Evolutionary conservation across 257 asterid genomes (phyloP).

Genomic region (Forsythia suspensa): DNA sequence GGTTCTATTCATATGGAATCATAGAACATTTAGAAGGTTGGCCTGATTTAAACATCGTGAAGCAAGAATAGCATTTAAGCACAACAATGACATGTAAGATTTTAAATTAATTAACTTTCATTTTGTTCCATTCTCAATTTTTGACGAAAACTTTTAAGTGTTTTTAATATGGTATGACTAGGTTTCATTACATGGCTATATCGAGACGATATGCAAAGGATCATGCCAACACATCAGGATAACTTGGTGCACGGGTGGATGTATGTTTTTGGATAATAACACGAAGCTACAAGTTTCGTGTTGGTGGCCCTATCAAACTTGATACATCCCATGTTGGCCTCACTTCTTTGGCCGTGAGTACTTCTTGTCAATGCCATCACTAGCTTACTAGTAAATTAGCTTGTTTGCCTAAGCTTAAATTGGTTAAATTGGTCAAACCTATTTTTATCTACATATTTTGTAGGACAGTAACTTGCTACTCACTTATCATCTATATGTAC

Average conservation of each 20-base stretch:
- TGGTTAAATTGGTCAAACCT: neutral
- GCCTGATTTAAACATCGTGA: conserved; percentile 22
- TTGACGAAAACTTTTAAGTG: neutral
- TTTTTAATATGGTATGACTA: neutral
- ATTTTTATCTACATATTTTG: no score
- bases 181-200: conserved; percentile 75
- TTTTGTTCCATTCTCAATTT: no score
- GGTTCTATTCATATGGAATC: no score
- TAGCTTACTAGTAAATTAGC: no score
- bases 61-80: no score
- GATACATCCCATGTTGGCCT: conserved; percentile 68
- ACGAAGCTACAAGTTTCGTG: conserved; percentile 64
- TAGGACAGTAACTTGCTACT: no score
- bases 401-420: no score
- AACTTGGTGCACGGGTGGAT: conserved; percentile 71
- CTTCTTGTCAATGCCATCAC: no score
- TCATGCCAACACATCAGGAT: conserved; percentile 61
- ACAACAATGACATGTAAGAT: no score
- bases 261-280: conserved; percentile 67
- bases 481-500: no score
- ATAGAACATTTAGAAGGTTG: conserved; percentile 31
- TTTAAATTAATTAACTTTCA: no score
- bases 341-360: conserved; percentile 51
- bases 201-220: conserved; percentile 58
- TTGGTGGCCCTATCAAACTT: conserved; percentile 56